A percentile compares a stretch with the other conserved stretches of the same genome.
phyloP scores from a whole-genome alignment of 78 protist genomes.

The Thecamonas trahens region DNA sequence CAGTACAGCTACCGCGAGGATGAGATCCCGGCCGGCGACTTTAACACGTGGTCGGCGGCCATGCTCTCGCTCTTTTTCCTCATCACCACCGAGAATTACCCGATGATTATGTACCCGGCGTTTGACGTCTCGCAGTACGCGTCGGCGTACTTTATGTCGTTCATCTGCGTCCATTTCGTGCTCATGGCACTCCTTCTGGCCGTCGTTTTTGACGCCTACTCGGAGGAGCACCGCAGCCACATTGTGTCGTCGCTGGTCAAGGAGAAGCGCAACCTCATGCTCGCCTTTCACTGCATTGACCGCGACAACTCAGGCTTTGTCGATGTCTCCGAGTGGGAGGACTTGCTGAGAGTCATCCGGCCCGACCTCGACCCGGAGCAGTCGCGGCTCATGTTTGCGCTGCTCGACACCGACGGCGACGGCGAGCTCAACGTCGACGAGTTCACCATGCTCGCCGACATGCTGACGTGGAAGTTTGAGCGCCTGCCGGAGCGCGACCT shows the following conservation, averaged over 20 bases:
- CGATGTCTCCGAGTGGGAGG: not conserved
- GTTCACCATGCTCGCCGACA: not conserved
- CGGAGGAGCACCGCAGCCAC: not conserved
- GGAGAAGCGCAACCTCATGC: not conserved
- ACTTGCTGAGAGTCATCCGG: not conserved
- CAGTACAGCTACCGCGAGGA: not conserved
- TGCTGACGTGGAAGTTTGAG: not conserved
- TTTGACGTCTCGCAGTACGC: not conserved
- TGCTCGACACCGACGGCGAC: not conserved
- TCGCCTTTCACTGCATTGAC: not conserved
- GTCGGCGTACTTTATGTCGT: not conserved
- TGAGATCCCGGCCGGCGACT: not conserved
- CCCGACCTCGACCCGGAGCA: not conserved
- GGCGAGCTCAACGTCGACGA: no score
- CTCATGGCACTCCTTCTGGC: not conserved
- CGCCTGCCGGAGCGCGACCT: not conserved
- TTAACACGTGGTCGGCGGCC: not conserved
- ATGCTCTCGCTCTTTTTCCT: not conserved
- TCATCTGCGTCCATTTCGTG: not conserved
- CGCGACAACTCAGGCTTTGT: not conserved
- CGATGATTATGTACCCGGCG: not conserved
- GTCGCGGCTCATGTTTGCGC: not conserved
- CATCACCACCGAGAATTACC: not conserved
- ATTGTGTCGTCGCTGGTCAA: not conserved
- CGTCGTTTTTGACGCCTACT: not conserved